Evolutionary conservation across 2,329 filamentous ascomycete species (phyloP).

Genomic region (Penicillium sp.): DNA sequence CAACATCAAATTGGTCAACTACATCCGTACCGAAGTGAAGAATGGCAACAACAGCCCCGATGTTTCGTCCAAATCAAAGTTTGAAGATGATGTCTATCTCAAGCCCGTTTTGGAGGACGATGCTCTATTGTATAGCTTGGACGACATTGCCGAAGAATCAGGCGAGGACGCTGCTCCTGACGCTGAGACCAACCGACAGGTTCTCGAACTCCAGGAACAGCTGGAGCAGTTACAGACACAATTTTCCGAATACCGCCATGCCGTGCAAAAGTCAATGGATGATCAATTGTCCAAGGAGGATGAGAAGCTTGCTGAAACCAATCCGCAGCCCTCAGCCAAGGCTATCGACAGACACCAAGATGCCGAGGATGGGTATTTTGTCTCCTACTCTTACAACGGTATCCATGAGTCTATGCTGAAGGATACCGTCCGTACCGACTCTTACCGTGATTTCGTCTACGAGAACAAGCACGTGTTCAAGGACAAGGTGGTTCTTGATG

Average conservation of each 20-base stretch:
- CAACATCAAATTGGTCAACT: constrained; percentile 72
- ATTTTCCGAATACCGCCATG: constrained; percentile 62
- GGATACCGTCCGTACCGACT: constrained; percentile 79
- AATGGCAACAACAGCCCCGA: constrained; percentile 49
- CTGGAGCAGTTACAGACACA: constrained; percentile 57
- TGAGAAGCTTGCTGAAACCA: constrained; percentile 37
- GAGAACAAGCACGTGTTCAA: constrained; percentile 82
- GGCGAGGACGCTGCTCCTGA: constrained; percentile 26
- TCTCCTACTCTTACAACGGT: constrained; percentile 65
- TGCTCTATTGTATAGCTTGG: constrained; percentile 78
- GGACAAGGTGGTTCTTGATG: constrained; percentile 82
- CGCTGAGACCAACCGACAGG: constrained; percentile 45
- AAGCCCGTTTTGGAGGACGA: constrained; percentile 86
- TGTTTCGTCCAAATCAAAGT: constrained; percentile 57
- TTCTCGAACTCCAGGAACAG: constrained; percentile 60
- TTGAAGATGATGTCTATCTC: constrained; percentile 76
- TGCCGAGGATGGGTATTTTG: constrained; percentile 60
- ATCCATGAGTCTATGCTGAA: constrained; percentile 97
- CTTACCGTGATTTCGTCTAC: constrained; percentile 94
- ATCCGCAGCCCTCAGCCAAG: constrained; percentile 23
- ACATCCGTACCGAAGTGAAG: constrained; percentile 50
- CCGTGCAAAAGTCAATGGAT: constrained; percentile 64
- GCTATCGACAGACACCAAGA: constrained; percentile 42
- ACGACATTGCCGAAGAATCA: constrained; percentile 61
- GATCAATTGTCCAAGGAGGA: constrained; percentile 60